Base-by-base conservation (phyloP, 2,329 filamentous ascomycete species). In the Chaetomium strumarium region DNA sequence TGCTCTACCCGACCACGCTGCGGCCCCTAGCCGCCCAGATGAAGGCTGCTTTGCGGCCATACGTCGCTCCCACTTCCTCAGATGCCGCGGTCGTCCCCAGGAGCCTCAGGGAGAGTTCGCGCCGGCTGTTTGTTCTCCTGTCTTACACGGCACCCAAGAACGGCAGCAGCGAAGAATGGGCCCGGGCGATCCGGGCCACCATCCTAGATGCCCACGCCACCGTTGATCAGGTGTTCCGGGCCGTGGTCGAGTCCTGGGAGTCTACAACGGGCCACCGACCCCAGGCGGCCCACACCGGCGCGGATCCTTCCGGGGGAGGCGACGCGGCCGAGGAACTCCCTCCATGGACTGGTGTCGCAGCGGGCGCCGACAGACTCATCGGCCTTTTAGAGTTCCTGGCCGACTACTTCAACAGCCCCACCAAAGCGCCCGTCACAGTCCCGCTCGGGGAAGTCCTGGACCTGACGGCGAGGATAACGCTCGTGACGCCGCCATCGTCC, bases 71-170 rank as follows among this genome's bases (percentile, higher is more conserved):
- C 2, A 86, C 85, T 5, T 74, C 75, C 29, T 78, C 77, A 12
- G 77, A 79, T 55, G 64, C 63, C 30, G 39, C 65, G 13, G 67
- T 74, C 5, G 72, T 80, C 5, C 75, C 86, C 0, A 67, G 68
- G 3, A 73, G 74, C 1, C 70, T 88, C 5, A 72, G 77, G 19
- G 67, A 73, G 33, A 76, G 79, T 49, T 82, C 88, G 13, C 80
- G 84, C 42, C 79, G 76, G 24, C 69, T 96, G 2, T 77, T 84
- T 45, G 77, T 89, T 9, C 76, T 84, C n/a, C 74, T 95, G 43
- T 85, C 90, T 58, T 83, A 85, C 64, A 93, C 88, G 49, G 86
- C 88, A 1, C 83, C 88, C 6, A 96, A 96, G 69, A 85, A 87
- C 55, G 83, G 82, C 16, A 80, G 83, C 11, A 79, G 80, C 19